A percentile compares a stretch with the other conserved stretches of the same genome.
phyloP scores from a whole-genome alignment of 83 land plant genomes.

The Picea abies region DNA sequence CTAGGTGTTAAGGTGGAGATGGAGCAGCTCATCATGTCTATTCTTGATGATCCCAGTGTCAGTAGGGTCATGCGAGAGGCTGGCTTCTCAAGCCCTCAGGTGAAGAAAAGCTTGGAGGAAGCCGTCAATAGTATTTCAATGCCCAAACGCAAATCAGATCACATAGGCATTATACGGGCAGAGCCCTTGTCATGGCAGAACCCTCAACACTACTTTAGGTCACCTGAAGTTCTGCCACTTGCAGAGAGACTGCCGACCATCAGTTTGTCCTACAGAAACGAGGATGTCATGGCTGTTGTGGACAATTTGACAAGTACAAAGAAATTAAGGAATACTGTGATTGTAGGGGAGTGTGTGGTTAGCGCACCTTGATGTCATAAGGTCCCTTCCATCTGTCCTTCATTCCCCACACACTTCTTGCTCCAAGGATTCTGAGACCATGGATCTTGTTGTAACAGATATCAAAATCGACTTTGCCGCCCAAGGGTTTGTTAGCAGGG shows the following conservation, averaged over 20 bases:
- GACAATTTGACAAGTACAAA: no score
- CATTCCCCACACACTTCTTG: no score
- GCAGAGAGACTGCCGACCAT: no score
- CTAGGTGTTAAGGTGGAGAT: slow-evolving; percentile 75
- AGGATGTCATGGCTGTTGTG: no score
- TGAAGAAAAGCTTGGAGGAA: slow-evolving; percentile 51
- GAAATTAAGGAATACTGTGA: slow-evolving; percentile 24
- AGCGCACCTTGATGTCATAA: no score
- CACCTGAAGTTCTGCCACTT: background rate
- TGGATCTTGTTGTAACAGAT: no score
- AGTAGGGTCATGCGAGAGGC: slow-evolving; percentile 83
- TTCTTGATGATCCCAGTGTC: slow-evolving; percentile 76
- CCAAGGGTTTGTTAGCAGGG: no score
- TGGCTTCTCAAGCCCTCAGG: slow-evolving; percentile 60
- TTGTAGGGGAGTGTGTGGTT: slow-evolving; percentile 42
- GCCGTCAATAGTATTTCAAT: no score
- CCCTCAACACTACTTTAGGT: background rate
- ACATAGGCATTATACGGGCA: no score
- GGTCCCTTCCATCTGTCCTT: no score
- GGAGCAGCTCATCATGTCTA: slow-evolving; percentile 76
- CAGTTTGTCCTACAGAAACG: background rate
- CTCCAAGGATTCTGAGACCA: no score
- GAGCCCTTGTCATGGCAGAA: background rate
- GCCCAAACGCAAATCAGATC: background rate
- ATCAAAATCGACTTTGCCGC: no score